phyloP scores from a whole-genome alignment of 2,329 filamentous ascomycete species.

The Pyrenochaeta sp. region DNA sequence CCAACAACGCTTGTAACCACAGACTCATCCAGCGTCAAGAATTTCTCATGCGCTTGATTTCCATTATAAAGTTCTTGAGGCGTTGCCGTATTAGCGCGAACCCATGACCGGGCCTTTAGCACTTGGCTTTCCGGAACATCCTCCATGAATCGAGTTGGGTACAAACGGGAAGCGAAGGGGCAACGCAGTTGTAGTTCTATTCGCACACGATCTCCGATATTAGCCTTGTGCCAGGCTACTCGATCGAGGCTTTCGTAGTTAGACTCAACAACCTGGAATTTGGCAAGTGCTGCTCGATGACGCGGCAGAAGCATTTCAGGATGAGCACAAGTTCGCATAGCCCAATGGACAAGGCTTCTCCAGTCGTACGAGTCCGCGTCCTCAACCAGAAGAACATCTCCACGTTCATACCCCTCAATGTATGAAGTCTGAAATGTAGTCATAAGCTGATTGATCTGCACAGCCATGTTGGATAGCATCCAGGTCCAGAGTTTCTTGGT shows the following conservation, averaged over 20 bases:
- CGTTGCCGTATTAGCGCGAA: constrained; percentile 55
- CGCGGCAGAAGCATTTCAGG: constrained; percentile 34
- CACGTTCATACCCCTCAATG: constrained; percentile 69
- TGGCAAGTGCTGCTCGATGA: constrained; percentile 23
- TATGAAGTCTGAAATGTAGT: constrained; percentile 71
- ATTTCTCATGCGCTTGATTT: constrained; percentile 50
- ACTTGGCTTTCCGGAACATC: constrained; percentile 14
- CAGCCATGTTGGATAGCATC: constrained; percentile 39
- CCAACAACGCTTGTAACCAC: constrained; percentile 58
- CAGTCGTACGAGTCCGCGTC: constrained; percentile 73
- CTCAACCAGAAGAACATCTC: constrained; percentile 67
- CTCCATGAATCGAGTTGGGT: constrained; percentile 9
- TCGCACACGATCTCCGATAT: constrained; percentile 30
- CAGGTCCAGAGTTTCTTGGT: constrained; percentile 50
- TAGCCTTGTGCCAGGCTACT: constrained; percentile 34
- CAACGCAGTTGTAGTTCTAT: constrained; percentile 33
- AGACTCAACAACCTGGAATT: constrained; percentile 38
- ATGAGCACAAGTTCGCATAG: constrained; percentile 55
- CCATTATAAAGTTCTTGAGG: constrained; percentile 50
- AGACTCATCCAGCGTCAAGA: constrained; percentile 42
- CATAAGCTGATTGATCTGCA: constrained; percentile 64
- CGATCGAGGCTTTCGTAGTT: constrained; percentile 33
- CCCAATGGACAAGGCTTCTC: constrained; percentile 71
- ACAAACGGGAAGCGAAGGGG: constrained; percentile 33
- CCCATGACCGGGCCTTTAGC: constrained; percentile 52